Base-by-base conservation (phyloP, 2,329 filamentous ascomycete genomes). In the Fusarium transvaalense region DNA sequence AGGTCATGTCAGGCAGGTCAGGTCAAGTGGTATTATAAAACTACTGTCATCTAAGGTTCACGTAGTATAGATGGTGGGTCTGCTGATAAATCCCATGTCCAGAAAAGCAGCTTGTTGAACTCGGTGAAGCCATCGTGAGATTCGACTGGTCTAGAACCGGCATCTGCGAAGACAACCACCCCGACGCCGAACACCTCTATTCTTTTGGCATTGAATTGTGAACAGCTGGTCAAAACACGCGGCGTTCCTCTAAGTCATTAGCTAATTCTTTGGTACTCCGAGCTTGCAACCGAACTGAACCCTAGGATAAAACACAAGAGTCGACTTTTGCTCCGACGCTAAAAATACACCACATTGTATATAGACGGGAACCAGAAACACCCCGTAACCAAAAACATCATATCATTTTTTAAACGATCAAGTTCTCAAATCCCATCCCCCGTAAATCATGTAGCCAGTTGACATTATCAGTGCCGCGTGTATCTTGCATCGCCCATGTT, bases 401-500 rank as follows among this genome's bases (percentile, higher is more conserved):
- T 27, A 46, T 62, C 57, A 63, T 37, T 7, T 25, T 6, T 45
- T 74, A 85, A 27, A 85, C 82, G 64, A 85, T 83, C 67, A 85
- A 71, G 63, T 80, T 81, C 51, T 84, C 82, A 56, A 82, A 81
- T 10, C 80, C 79, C 64, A 81, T 75, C n/a, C 77, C 76, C 58
- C 80, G 80, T 45, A 85, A 71, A 53, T 79, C 79, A 58, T 79
- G 77, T 42, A 85, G 71, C 83, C 83, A 84, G 64, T 78, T 78
- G 25, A 76, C 74, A 29, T 52, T 64, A 32, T 45, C 63, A 8
- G 62, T 67, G 37, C 52, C 65, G 31, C 69, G 56, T 9, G 73
- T 65, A 62, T 84, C 82, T 56, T 82, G 78, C 64, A 83, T 72
- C 46, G 78, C 74, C 83, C 83, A 85, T 4, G 83, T 83, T 41